Evolutionary conservation across 805 yeast species (phyloP).

Genomic region (Ogataea thermomethanolica): DNA sequence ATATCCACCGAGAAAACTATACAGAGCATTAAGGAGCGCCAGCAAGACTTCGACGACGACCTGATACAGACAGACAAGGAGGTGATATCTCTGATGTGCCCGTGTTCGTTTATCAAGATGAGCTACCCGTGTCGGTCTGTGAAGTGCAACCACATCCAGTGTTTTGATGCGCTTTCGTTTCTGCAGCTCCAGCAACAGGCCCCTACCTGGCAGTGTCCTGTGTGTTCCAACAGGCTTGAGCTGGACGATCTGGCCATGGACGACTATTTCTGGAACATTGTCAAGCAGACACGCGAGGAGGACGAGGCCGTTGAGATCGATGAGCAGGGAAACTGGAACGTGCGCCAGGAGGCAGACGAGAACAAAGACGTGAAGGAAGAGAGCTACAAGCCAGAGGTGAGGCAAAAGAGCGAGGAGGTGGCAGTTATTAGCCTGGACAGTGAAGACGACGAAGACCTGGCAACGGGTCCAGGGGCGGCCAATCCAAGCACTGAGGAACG

Average conservation of each 20-base stretch:
- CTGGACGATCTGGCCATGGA: constrained; percentile 64
- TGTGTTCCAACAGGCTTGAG: constrained; percentile 56
- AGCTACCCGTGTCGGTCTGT: constrained; percentile 66
- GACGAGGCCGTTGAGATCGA: constrained; percentile 65
- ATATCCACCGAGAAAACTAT: constrained; percentile 50
- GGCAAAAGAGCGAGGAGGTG: constrained; percentile 1
- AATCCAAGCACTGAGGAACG: too few species aligned
- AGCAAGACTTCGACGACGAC: constrained; percentile 55
- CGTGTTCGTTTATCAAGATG: constrained; percentile 70
- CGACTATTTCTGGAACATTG: constrained; percentile 66
- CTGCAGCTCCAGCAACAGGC: constrained; percentile 72
- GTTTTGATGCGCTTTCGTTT: constrained; percentile 80
- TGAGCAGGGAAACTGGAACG: constrained; percentile 72
- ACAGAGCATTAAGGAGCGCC: constrained; percentile 24
- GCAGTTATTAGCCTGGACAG: constrained; percentile 6
- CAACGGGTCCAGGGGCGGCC: neutral
- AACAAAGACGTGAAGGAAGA: neutral
- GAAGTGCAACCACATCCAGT: constrained; percentile 75
- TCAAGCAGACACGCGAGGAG: constrained; percentile 49
- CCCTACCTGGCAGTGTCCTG: constrained; percentile 86
- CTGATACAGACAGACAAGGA: constrained; percentile 63
- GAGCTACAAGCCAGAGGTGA: neutral
- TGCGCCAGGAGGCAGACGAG: constrained; percentile 23
- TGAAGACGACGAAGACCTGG: constrained; percentile 1
- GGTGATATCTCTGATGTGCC: constrained; percentile 69